Conservation (phyloP, 2,329 filamentous ascomycete genomes). For the Fusarium sp. region DNA sequence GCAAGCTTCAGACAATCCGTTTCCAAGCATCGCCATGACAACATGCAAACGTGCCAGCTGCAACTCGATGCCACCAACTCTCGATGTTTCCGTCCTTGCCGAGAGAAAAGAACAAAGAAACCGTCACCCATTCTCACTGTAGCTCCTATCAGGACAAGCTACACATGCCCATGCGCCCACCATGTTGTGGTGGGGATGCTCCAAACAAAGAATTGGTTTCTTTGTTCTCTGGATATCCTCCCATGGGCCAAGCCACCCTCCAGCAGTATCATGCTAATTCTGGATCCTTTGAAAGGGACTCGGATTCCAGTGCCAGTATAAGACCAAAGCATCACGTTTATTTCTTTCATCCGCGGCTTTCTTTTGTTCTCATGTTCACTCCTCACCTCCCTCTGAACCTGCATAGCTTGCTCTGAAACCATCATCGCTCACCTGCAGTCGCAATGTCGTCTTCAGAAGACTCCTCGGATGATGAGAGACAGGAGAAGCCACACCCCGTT, state of each 20-base stretch:
- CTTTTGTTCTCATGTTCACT: conserved; percentile 7
- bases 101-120: conserved; percentile 16
- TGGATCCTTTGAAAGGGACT: not conserved
- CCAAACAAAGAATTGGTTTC: conserved; percentile 34
- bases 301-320: not conserved
- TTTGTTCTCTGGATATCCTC: conserved; percentile 38
- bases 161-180: conserved; percentile 23
- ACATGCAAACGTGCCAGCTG: not conserved
- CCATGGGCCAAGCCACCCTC: not conserved
- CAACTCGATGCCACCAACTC: not conserved
- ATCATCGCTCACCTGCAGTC: not conserved
- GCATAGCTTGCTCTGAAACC: not conserved
- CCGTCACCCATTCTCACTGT: not conserved
- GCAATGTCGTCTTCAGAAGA: conserved; percentile 6
- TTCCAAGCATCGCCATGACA: not conserved
- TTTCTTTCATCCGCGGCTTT: not conserved
- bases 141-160: not conserved
- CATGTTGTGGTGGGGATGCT: not conserved
- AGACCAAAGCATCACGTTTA: not conserved
- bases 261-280: not conserved
- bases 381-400: not conserved
- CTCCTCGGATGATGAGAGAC: conserved; percentile 14
- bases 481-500: not conserved
- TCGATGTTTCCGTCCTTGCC: not conserved
- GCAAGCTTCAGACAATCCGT: not conserved